These are phyloP conservation scores for Waitea zeae DNA, from an alignment of 1,284 basidiomycete genomes.

Conservation along the genomic window DNA sequence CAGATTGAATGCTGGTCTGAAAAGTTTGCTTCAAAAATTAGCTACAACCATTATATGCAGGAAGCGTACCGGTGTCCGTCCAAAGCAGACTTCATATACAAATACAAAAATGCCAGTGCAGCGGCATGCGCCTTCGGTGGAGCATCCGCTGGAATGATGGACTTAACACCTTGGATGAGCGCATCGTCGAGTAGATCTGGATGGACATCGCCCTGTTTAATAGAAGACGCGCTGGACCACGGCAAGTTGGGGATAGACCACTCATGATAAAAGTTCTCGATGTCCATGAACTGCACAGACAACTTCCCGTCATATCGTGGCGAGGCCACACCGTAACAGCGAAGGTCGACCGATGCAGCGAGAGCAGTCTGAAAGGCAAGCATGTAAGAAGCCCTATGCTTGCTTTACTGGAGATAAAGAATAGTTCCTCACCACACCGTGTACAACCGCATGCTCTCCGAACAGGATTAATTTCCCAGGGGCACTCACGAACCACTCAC, in stretches of 20 bases:
- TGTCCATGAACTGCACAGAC: constrained; percentile 68
- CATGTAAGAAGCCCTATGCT: constrained; percentile 1
- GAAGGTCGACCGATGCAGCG: constrained; percentile 87
- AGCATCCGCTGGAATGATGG: constrained; percentile 27
- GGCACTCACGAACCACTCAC: constrained; percentile 80
- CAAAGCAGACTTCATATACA: constrained; percentile 79
- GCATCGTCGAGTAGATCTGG: constrained; percentile 52
- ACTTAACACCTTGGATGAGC: constrained; percentile 52
- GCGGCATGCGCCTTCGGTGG: constrained; percentile 46
- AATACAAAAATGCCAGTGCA: constrained; percentile 78
- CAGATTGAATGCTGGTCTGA: constrained; percentile 62
- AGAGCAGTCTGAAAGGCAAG: constrained; percentile 76
- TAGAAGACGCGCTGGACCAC: constrained; percentile 57
- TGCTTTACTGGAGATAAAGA: constrained; percentile 3
- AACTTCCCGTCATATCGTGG: constrained; percentile 63
- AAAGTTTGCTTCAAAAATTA: constrained; percentile 2
- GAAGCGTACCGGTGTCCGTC: too few species aligned
- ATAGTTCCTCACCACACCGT: constrained; percentile 84
- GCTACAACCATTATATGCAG: too few species aligned
- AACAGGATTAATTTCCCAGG: constrained; percentile 98
- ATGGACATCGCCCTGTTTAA: constrained; percentile 34
- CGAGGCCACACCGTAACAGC: constrained; percentile 80
- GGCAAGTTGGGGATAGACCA: constrained; percentile 79
- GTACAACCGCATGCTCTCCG: constrained; percentile 97
- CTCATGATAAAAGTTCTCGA: constrained; percentile 59